These are phyloP conservation scores for Melaleuca quinquenervia DNA, from an alignment of 345 rosid genomes.

Conservation along the genomic window DNA sequence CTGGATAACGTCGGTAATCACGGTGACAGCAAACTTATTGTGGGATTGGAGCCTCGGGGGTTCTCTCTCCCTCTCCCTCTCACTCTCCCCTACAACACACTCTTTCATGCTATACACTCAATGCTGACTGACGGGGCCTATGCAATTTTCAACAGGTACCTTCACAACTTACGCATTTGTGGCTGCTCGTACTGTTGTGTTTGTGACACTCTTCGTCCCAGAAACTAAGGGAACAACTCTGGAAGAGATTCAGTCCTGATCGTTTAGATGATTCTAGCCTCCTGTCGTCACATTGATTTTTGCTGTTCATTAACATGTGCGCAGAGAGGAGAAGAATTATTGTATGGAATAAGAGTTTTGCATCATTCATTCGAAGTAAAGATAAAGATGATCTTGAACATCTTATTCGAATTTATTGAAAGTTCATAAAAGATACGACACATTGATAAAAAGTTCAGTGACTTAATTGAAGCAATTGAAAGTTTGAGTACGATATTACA, in stretches of 20 bases:
- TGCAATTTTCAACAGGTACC: conserved; percentile 27
- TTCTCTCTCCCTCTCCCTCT: neutral
- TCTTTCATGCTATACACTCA: neutral
- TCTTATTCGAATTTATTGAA: neutral
- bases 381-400: neutral
- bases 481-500: neutral
- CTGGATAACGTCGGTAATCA: conserved; percentile 23
- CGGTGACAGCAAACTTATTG: conserved; percentile 34
- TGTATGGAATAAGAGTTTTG: neutral
- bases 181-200: conserved; percentile 30
- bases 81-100: neutral
- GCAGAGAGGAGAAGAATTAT: neutral
- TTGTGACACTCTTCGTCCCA: conserved; percentile 43
- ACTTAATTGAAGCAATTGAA: neutral
- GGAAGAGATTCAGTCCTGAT: conserved; percentile 62
- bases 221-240: conserved; percentile 63
- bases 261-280: conserved; percentile 33
- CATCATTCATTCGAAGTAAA: neutral
- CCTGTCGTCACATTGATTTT: neutral
- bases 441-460: neutral
- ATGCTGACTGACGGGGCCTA: neutral
- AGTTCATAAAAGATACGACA: neutral
- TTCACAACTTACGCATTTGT: conserved; percentile 37
- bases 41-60: conserved; percentile 35
- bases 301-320: neutral